phyloP scores from a whole-genome alignment of 768 basidiomycete genomes.

The Serendipita sp. region DNA sequence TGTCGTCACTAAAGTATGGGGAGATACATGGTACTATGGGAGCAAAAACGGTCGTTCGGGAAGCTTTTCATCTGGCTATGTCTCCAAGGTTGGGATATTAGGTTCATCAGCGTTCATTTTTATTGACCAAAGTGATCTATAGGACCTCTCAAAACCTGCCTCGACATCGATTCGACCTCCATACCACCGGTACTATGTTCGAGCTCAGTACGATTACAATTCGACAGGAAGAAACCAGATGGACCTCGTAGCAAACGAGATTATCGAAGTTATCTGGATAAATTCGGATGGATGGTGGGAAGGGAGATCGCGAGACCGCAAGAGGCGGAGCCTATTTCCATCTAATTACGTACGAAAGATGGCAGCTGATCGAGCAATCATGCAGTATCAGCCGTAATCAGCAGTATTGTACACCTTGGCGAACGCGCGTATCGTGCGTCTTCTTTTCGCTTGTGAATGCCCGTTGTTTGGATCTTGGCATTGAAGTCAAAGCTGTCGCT shows the following conservation, averaged over 20 bases:
- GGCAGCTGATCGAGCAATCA: not conserved
- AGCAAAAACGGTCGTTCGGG: not conserved
- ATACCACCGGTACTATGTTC: not conserved
- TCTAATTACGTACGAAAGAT: not conserved
- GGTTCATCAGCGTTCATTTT: not conserved
- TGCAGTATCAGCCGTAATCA: no score
- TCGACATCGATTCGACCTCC: not conserved
- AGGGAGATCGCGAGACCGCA: not conserved
- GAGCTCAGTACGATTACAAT: not conserved
- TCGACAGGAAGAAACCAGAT: not conserved
- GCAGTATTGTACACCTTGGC: no score
- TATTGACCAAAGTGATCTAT: not conserved
- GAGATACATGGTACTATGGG: not conserved
- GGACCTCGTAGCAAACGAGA: not conserved
- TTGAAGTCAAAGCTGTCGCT: no score
- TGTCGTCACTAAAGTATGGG: not conserved
- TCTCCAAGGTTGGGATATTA: not conserved
- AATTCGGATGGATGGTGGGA: not conserved
- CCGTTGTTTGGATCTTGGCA: no score
- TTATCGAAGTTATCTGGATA: not conserved
- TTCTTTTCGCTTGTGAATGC: no score
- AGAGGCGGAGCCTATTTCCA: not conserved
- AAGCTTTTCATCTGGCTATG: not conserved
- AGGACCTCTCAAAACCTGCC: not conserved
- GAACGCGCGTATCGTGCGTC: no score